A percentile compares a stretch with the other conserved stretches of the same genome.
These are phyloP conservation scores for Chaetomiaceae sp. DNA, from an alignment of 2,329 filamentous ascomycete genomes.

Conservation along the genomic window DNA sequence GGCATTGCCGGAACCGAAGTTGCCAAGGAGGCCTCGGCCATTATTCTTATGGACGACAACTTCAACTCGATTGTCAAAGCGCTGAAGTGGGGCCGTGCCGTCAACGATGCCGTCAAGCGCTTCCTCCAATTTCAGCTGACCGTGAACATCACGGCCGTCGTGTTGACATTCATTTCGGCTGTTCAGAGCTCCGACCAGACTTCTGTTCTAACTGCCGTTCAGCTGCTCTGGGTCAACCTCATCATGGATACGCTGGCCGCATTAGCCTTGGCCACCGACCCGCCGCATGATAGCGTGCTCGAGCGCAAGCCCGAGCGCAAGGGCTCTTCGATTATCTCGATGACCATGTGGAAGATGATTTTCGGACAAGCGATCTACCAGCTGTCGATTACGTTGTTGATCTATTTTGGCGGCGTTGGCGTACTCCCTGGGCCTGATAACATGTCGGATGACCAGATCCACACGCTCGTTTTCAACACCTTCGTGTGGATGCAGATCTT, in stretches of 20 bases:
- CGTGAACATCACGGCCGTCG: constrained; percentile 74
- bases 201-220: constrained; percentile 70
- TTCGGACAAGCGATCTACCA: constrained; percentile 68
- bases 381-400: constrained; percentile 55
- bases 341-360: constrained; percentile 82
- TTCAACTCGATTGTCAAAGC: constrained; percentile 55
- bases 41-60: constrained; percentile 57
- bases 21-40: constrained; percentile 56
- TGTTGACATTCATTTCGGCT: constrained; percentile 71
- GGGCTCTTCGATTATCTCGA: constrained; percentile 45
- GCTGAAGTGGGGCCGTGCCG: constrained; percentile 55
- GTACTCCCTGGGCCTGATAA: constrained; percentile 57
- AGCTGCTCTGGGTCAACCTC: constrained; percentile 76
- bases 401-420: constrained; percentile 57
- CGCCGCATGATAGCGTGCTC: constrained; percentile 38
- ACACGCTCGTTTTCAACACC: constrained; percentile 71
- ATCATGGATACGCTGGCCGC: constrained; percentile 84
- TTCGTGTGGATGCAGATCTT: constrained; percentile 88
- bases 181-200: constrained; percentile 57
- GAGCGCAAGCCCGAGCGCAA: constrained; percentile 32
- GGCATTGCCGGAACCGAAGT: constrained; percentile 56
- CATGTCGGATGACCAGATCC: constrained; percentile 46
- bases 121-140: constrained; percentile 57
- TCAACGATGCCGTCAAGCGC: constrained; percentile 58
- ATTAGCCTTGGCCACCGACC: constrained; percentile 52